Evolutionary conservation across 2,329 filamentous ascomycete species (phyloP), one percentile per base, ranked within the genome.

Genomic region (Venturia oleaginea): DNA sequence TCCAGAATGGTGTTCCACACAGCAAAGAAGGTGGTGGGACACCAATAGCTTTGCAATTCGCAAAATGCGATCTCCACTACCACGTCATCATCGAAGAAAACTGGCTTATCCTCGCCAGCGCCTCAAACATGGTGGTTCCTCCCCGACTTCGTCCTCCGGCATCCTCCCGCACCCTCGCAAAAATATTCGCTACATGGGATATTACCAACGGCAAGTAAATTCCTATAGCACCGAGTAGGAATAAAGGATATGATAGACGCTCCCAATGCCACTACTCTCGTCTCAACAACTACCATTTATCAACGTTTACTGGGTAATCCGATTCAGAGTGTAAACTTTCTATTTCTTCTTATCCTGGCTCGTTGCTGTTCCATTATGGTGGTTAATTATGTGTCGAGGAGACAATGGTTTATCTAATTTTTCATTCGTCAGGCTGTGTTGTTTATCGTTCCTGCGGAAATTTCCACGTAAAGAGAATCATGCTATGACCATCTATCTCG

Each of bases 51-150:
- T 17, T 43, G 6, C 63, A 51, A 30, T 68, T 79, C 13, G 74
- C 72, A 1, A 69, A 69, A 68, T 42, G 62, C 8, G 73, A 75
- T 48, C 70, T 72, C 37, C 71, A 71, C 63, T 59, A 70, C 7
- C 75, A 72, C 65, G 75, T 76, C 64, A 70, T 75, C 54, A 55
- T 48, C 1, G 69, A 76, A 61, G 71, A 72, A 10, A 76, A 75
- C 66, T 75, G 73, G 72, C 69, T n/a, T n/a, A n/a, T n/a, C n/a
- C n/a, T n/a, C n/a, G n/a, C n/a, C n/a, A n/a, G n/a, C n/a, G n/a
- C n/a, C n/a, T n/a, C n/a, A n/a, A n/a, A n/a, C n/a, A n/a, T n/a
- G n/a, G n/a, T n/a, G n/a, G n/a, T n/a, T n/a, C n/a, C n/a, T n/a
- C n/a, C n/a, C n/a, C n/a, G n/a, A n/a, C n/a, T n/a, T n/a, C n/a